Conservation (phyloP, 2,329 filamentous ascomycete genomes). For the Polytolypa hystricis region DNA sequence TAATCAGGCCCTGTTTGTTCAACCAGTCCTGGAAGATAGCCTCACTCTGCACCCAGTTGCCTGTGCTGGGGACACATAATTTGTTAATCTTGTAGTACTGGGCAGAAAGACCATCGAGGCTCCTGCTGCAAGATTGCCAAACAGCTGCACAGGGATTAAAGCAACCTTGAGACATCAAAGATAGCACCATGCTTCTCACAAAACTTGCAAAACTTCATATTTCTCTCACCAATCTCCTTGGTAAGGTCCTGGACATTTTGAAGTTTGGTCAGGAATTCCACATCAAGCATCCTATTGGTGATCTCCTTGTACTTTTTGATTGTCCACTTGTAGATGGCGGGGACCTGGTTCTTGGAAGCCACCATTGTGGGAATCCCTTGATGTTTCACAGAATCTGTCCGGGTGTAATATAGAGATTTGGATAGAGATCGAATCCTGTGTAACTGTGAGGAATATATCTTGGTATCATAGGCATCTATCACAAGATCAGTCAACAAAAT, state of each 20-base stretch:
- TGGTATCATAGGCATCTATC: too few species aligned
- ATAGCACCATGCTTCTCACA: constrained; percentile 25
- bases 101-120: constrained; percentile 32
- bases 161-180: constrained; percentile 22
- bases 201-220: constrained; percentile 28
- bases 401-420: too few species aligned
- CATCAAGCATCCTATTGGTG: constrained; percentile 9
- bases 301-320: constrained; percentile 9
- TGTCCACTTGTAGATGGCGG: constrained; percentile 7
- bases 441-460: too few species aligned
- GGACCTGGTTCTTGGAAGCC: constrained; percentile 9
- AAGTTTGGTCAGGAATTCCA: constrained; percentile 13
- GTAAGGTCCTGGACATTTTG: constrained; percentile 23
- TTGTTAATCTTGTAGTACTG: constrained; percentile 33
- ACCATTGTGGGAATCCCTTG: too few species aligned
- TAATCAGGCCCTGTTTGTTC: too few species aligned
- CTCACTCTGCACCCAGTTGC: constrained; percentile 38
- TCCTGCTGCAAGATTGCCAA: constrained; percentile 30
- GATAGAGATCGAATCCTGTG: too few species aligned
- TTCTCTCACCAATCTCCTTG: constrained; percentile 24
- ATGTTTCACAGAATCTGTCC: too few species aligned
- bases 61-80: constrained; percentile 31
- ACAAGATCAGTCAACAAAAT: too few species aligned
- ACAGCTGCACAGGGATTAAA: constrained; percentile 27
- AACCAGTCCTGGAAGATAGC: constrained; percentile 31